Evolutionary conservation across 2,329 filamentous ascomycete species (phyloP), one percentile per base, ranked within the genome.

Genomic region (Spiromastix sp.): DNA sequence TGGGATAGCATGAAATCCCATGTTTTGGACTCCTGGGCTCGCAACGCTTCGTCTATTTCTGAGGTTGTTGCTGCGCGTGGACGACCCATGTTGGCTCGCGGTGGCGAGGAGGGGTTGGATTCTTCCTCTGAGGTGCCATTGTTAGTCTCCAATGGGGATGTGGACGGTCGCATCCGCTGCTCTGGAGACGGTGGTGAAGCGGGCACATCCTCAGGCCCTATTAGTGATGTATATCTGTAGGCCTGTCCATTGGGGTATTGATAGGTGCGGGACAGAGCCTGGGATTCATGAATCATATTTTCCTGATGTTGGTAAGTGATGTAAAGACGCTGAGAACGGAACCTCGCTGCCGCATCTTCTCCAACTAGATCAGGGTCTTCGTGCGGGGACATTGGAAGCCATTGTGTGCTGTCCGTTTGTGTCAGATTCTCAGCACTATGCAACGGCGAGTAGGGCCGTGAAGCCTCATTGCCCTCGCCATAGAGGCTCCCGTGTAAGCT

Each of bases 291-390:
- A 18, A 4, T 17, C 1, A 66, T 66, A 25, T 63, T 66, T 56
- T 79, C 71, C 34, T 69, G 60, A n/a, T 66, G 66, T 17, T 47
- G 45, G 19, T 30, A 37, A 11, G 34, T 38, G 18, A 79, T 41
- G 41, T 60, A 61, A 5, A 60, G 54, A 41, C 78, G 64, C 48
- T 73, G 71, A n/a, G 60, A 57, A 28, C 73, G 64, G 5, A 76
- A 74, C 42, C 66, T 56, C 7, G 65, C 62, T 2, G 79, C 79
- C 3, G 77, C 78, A 33, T 68, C 67, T 56, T 81, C 77, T 21
- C 79, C 79, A 2, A 82, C 79, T 7, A 82, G 60, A 38, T 77
- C 69, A 0, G 77, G 78, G 44, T 82, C 79, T 55, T 83, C 79
- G 12, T 78, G 63, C 2, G 74, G 76, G 5, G 68, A 63, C 25